phyloP scores from a whole-genome alignment of 495 filamentous ascomycete species.

The Penicillium maclennaniae region DNA sequence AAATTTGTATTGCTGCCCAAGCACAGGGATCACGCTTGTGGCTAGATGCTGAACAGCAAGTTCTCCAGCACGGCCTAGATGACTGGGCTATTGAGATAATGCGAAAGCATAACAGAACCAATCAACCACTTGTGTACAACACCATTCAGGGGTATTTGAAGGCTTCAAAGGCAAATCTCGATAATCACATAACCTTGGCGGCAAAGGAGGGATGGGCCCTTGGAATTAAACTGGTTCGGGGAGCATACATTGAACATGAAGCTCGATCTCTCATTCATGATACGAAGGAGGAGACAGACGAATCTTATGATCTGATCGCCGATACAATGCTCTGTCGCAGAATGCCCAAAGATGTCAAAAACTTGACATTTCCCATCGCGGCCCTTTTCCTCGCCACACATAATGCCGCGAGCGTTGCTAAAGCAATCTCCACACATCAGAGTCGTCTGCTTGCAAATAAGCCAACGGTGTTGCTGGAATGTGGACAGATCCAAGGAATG shows the following conservation, averaged over 20 bases:
- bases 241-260: slow-evolving; percentile 41
- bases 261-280: slow-evolving; percentile 37
- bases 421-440: slow-evolving; percentile 27
- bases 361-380: slow-evolving; percentile 26
- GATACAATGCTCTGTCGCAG: slow-evolving; percentile 24
- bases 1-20: slow-evolving; percentile 25
- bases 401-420: slow-evolving; percentile 31
- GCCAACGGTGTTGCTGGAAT: slow-evolving; percentile 30
- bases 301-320: slow-evolving; percentile 38
- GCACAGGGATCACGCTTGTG: slow-evolving; percentile 33
- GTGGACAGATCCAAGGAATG: slow-evolving; percentile 62
- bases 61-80: slow-evolving; percentile 34
- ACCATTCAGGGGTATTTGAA: slow-evolving; percentile 43
- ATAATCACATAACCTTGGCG: slow-evolving; percentile 29
- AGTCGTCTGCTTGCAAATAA: slow-evolving; percentile 13
- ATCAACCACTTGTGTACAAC: slow-evolving; percentile 32
- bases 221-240: slow-evolving; percentile 40
- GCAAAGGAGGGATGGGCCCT: slow-evolving; percentile 29
- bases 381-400: slow-evolving; percentile 42
- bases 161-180: slow-evolving; percentile 29
- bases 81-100: slow-evolving; percentile 37
- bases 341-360: slow-evolving; percentile 11
- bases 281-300: slow-evolving; percentile 40
- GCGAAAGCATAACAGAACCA: slow-evolving; percentile 32
- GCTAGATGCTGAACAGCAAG: slow-evolving; percentile 39